These are phyloP conservation scores for Pichia sp. DNA, from an alignment of 1,139 yeast genomes.

Conservation along the genomic window DNA sequence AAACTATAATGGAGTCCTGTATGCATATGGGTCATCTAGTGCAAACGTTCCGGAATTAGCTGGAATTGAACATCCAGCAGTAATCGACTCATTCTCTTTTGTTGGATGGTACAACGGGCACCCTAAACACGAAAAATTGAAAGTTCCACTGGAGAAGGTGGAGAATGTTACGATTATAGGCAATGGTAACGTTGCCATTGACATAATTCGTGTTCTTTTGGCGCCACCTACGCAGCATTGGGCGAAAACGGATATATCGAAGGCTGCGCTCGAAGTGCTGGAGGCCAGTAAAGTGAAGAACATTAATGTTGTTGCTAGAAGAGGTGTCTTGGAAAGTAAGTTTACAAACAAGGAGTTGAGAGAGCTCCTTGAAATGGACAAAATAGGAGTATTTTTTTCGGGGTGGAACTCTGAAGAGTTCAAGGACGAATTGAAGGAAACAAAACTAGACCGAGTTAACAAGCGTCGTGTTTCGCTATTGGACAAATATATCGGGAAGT, in stretches of 20 bases:
- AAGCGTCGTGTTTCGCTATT: conserved; percentile 67
- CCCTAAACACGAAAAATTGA: conserved; percentile 49
- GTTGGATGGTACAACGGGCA: conserved; percentile 97
- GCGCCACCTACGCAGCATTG: conserved; percentile 52
- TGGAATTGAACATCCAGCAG: conserved; percentile 58
- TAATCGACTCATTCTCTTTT: conserved; percentile 78
- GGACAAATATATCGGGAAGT: conserved; percentile 40
- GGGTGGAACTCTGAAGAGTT: conserved; percentile 49
- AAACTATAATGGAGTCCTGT: conserved; percentile 66
- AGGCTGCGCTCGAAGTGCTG: conserved; percentile 54
- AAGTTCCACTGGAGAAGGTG: conserved; percentile 56
- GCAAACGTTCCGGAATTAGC: conserved; percentile 45
- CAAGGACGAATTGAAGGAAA: conserved; percentile 37
- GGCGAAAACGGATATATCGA: conserved; percentile 70
- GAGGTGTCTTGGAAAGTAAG: conserved; percentile 80
- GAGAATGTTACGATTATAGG: conserved; percentile 80
- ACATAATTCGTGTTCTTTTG: conserved; percentile 75
- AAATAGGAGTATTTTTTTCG: conserved; percentile 49
- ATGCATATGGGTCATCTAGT: conserved; percentile 77
- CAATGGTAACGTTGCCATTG: conserved; percentile 96
- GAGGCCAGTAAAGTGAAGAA: conserved; percentile 49
- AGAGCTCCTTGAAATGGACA: conserved; percentile 64
- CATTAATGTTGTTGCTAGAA: conserved; percentile 75
- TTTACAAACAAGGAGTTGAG: conserved; percentile 90
- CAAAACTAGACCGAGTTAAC: conserved; percentile 53